Percentiles rank a stretch among this genome's conserved stretches.
phyloP scores from a whole-genome alignment of 495 filamentous ascomycete species.

The Tuber calosporum region DNA sequence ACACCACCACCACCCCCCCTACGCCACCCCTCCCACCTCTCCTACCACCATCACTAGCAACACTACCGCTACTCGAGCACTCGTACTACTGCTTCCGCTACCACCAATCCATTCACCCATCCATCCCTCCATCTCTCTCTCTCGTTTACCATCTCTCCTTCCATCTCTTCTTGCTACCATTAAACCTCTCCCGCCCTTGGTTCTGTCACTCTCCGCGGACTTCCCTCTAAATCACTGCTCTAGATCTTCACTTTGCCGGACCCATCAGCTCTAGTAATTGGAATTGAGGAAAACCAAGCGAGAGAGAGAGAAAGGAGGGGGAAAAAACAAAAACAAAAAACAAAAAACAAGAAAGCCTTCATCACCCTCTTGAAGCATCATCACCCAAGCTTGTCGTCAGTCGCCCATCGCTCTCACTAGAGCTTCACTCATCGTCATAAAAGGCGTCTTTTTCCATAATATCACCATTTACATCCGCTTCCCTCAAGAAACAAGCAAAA shows the following conservation, averaged over 20 bases:
- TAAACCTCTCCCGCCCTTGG: neutral
- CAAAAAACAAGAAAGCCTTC: neutral
- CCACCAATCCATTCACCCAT: neutral
- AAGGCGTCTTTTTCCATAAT: neutral
- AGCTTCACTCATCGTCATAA: neutral
- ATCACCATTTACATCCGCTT: neutral
- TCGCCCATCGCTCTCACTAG: neutral
- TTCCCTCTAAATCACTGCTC: neutral
- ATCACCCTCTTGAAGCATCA: neutral
- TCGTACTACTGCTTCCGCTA: slow-evolving; percentile 3
- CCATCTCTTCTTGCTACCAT: neutral
- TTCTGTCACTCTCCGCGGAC: neutral
- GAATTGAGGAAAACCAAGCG: neutral
- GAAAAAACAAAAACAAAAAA: neutral
- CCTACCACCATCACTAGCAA: neutral
- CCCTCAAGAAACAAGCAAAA: neutral
- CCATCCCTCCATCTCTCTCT: neutral
- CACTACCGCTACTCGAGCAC: neutral
- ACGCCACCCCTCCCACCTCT: neutral
- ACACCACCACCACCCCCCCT: neutral
- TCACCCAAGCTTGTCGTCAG: slow-evolving; percentile 2
- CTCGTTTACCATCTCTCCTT: neutral
- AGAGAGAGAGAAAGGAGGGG: neutral
- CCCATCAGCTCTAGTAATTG: neutral
- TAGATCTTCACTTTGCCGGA: neutral